Evolutionary conservation across 2,329 filamentous ascomycete species (phyloP).

Genomic region (Helotiales sp.): DNA sequence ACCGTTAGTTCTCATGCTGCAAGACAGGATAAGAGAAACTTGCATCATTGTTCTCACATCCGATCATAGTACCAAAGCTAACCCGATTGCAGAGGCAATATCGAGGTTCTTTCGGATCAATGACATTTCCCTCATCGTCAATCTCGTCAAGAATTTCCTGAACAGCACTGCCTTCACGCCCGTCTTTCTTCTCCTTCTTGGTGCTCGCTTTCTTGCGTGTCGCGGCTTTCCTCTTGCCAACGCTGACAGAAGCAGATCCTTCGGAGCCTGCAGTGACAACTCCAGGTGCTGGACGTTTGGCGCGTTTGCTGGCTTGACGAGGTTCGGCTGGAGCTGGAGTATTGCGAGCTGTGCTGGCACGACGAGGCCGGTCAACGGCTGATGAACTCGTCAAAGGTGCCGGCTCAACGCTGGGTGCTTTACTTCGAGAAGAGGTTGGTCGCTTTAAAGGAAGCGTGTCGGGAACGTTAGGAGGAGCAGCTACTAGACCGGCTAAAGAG

Average conservation of each 20-base stretch:
- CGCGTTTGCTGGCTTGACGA: slow-evolving; percentile 58
- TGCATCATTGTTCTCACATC: slow-evolving; percentile 79
- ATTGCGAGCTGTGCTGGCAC: slow-evolving; percentile 47
- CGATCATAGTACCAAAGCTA: slow-evolving; percentile 83
- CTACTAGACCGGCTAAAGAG: slow-evolving; percentile 26
- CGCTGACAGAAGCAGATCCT: slow-evolving; percentile 61
- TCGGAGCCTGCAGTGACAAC: slow-evolving; percentile 59
- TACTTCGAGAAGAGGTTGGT: slow-evolving; percentile 43
- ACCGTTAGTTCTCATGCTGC: slow-evolving; percentile 26
- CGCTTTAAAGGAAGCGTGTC: slow-evolving; percentile 37
- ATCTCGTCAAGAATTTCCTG: slow-evolving; percentile 61
- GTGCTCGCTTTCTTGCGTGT: slow-evolving; percentile 66
- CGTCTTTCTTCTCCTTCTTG: slow-evolving; percentile 47
- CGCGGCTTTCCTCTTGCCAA: slow-evolving; percentile 73
- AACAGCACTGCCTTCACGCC: slow-evolving; percentile 50
- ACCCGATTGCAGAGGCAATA: slow-evolving; percentile 83
- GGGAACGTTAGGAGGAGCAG: slow-evolving; percentile 26
- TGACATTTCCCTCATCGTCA: slow-evolving; percentile 70
- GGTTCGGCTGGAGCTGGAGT: slow-evolving; percentile 49
- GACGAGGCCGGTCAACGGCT: slow-evolving; percentile 41
- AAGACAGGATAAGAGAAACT: slow-evolving; percentile 45
- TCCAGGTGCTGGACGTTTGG: slow-evolving; percentile 74
- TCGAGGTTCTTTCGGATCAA: slow-evolving; percentile 75
- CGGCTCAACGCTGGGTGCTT: slow-evolving; percentile 41
- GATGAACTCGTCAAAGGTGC: slow-evolving; percentile 27